phyloP scores from a whole-genome alignment of 192 early-diverging fungal species.

The Coemansia erecta region DNA sequence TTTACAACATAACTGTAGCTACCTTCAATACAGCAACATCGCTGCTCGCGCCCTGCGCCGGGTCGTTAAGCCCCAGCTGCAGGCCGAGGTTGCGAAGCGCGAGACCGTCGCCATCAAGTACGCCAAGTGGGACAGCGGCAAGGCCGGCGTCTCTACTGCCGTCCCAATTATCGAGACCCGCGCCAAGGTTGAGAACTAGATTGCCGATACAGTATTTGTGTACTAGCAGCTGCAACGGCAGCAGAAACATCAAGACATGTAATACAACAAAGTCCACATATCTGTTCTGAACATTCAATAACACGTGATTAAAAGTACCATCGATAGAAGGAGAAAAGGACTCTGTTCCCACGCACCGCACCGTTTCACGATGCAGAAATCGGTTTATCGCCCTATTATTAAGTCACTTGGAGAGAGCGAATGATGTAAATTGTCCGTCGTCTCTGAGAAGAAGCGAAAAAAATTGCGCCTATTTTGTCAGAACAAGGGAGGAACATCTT shows the following conservation, averaged over 20 bases:
- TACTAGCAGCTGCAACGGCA: too few species aligned
- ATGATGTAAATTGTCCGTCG: too few species aligned
- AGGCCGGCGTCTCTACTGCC: slow-evolving; percentile 22
- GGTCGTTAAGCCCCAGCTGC: slow-evolving; percentile 41
- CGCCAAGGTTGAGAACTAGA: slow-evolving; percentile 40
- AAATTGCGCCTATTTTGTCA: too few species aligned
- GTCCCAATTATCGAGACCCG: slow-evolving; percentile 41
- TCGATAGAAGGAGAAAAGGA: neutral
- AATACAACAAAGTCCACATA: too few species aligned
- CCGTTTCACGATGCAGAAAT: slow-evolving; percentile 7
- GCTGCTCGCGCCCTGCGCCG: slow-evolving; percentile 51
- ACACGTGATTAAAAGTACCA: neutral
- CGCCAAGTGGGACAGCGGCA: slow-evolving; percentile 50
- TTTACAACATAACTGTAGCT: slow-evolving; percentile 18
- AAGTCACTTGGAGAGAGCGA: too few species aligned
- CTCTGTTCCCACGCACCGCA: neutral
- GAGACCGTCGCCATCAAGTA: slow-evolving; percentile 42
- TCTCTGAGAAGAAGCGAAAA: too few species aligned
- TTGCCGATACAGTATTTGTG: too few species aligned
- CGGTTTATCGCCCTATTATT: neutral
- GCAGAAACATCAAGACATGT: too few species aligned
- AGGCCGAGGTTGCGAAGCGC: slow-evolving; percentile 49
- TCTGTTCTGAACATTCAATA: too few species aligned
- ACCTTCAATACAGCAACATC: slow-evolving; percentile 54
- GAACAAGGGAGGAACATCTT: too few species aligned